phyloP scores from a whole-genome alignment of 129 eudicot genomes.

The Oenanthe sinensis region DNA sequence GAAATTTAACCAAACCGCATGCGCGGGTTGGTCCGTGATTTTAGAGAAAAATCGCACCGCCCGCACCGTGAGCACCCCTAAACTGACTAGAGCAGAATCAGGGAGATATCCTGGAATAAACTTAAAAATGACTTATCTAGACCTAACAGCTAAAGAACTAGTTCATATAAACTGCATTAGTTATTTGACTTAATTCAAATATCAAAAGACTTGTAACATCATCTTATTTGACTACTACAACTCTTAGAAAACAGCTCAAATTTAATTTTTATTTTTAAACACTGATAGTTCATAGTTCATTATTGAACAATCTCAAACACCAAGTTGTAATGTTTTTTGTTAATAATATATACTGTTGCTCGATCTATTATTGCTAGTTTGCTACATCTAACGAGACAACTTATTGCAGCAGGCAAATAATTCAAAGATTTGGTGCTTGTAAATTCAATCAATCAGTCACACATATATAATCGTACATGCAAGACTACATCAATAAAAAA shows the following conservation, averaged over 20 bases:
- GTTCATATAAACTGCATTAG: neutral
- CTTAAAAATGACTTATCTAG: neutral
- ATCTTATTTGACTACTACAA: neutral
- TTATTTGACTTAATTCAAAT: neutral
- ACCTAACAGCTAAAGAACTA: neutral
- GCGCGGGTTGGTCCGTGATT: no score
- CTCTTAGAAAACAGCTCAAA: neutral
- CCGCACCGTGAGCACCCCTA: no score
- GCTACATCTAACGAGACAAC: neutral
- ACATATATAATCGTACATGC: no score
- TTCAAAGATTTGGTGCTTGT: neutral
- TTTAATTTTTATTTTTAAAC: no score
- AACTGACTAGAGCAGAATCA: neutral
- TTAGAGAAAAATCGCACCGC: no score
- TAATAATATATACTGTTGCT: neutral
- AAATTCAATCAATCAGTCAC: neutral
- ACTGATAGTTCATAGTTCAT: neutral
- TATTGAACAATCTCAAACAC: neutral
- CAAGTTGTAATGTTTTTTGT: neutral
- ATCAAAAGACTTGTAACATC: neutral
- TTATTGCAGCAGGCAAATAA: neutral
- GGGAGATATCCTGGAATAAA: neutral
- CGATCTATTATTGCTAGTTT: no score
- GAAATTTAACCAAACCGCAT: no score
- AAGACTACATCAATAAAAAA: no score